Evolutionary conservation across 352 stramenopile genomes (phyloP), one percentile per base, ranked within the genome.

Genomic region (Phytophthora multivora): DNA sequence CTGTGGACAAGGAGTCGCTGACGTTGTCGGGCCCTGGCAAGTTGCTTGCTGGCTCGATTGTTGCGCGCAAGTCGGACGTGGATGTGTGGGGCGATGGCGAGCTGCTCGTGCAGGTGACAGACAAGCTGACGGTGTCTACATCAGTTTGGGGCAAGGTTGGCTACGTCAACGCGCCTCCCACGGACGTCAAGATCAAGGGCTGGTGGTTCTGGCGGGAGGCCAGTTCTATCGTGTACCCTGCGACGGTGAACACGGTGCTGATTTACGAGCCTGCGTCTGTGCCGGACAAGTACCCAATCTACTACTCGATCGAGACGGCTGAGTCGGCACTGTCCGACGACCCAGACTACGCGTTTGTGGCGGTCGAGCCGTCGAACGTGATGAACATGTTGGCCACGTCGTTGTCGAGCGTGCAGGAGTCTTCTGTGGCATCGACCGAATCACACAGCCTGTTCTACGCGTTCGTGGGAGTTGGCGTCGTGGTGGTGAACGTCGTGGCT

Each of bases 191-290:
- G 59, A 78, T 77, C 46, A 79, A 77, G 38, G 69, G 72, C 47
- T 88, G 73, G 76, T 83, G 66, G 66, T 86, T 83, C 58, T 88
- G 75, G 75, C 71, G 76, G 23, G 59, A 75, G 13, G 61, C 69
- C 8, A 70, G 54, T 33, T 73, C 74, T 33, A 77, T 76, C 21
- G 75, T 86, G 23, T 74, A 80, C 51, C 66, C 64, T 5, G 66
- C 75, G 5, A 51, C 50, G 19, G 60, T 68, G 28, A 80, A 85
- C 63, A 75, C 71, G 63, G 58, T 74, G 28, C n/a, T 73, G 23
- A 59, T 73, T 13, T 73, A 73, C 63, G 69, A 73, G 48, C 52
- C 57, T 3, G 41, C 53, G 10, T 10, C 51, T n/a, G 51, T 70
- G 26, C 71, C 71, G 16, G 13, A 52, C 45, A 75, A 73, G 54